These are phyloP conservation scores for Dryas octopetala DNA, from an alignment of 306 rosid genomes.

Conservation along the genomic window DNA sequence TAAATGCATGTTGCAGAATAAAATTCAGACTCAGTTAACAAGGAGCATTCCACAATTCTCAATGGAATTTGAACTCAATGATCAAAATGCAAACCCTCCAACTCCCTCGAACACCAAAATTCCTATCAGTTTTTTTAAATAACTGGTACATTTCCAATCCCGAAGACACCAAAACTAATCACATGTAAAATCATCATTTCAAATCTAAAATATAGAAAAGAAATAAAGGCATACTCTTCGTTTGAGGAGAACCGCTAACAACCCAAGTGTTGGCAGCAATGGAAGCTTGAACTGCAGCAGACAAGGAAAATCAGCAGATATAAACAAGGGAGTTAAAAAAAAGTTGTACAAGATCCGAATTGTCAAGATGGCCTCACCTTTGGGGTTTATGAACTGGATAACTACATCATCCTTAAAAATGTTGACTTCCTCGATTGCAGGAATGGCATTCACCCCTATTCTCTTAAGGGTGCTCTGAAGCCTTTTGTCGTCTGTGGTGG, in stretches of 20 bases:
- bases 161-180: too few relatives aligned
- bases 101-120: too few relatives aligned
- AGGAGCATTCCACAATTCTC: too few relatives aligned
- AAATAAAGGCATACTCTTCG: constrained; percentile 62
- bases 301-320: background rate
- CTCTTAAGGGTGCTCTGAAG: constrained; percentile 98
- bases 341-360: background rate
- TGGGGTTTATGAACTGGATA: constrained; percentile 87
- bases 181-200: background rate
- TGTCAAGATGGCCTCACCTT: constrained; percentile 45
- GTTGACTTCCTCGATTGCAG: constrained; percentile 95
- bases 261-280: constrained; percentile 99
- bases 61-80: too few relatives aligned
- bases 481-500: constrained; percentile 92
- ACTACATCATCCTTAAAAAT: constrained; percentile 95
- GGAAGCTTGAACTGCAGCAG: constrained; percentile 88
- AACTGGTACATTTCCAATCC: too few relatives aligned
- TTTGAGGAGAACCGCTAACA: constrained; percentile 95
- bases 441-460: constrained; percentile 96
- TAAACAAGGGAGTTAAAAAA: background rate
- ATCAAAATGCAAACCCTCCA: too few relatives aligned
- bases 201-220: background rate
- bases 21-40: too few relatives aligned
- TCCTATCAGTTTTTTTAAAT: too few relatives aligned
- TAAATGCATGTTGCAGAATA: too few relatives aligned